Evolutionary conservation across 2,329 filamentous ascomycete genomes (phyloP).

Genomic region (Trichoderma brevicompactum): DNA sequence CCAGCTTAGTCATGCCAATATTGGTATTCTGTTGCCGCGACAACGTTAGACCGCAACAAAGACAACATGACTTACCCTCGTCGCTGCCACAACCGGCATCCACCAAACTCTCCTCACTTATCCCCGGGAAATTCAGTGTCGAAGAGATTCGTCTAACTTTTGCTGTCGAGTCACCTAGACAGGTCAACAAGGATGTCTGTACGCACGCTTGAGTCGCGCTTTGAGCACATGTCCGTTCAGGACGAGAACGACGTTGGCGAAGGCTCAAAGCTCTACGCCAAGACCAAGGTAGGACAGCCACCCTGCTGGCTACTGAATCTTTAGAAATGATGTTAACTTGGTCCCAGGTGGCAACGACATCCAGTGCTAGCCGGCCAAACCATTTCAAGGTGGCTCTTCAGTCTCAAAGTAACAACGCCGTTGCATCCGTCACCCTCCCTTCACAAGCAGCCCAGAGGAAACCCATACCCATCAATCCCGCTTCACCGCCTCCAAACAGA

Average conservation of each 20-base stretch:
- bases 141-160: neutral
- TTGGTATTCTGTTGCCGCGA: conserved; percentile 8
- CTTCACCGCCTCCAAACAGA: conserved; percentile 53
- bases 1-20: neutral
- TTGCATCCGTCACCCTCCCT: conserved; percentile 68
- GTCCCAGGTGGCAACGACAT: conserved; percentile 33
- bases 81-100: conserved; percentile 13
- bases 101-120: conserved; percentile 20
- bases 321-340: neutral
- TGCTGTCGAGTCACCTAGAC: neutral
- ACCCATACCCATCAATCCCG: conserved; percentile 39
- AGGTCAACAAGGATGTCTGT: conserved; percentile 62
- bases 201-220: conserved; percentile 79
- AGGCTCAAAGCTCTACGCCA: conserved; percentile 62
- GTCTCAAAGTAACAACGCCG: conserved; percentile 70
- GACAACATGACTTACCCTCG: conserved; percentile 16
- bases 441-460: conserved; percentile 66
- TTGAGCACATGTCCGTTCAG: conserved; percentile 86
- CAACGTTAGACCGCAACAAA: conserved; percentile 26
- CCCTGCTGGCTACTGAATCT: neutral
- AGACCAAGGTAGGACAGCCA: conserved; percentile 69
- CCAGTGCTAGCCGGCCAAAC: conserved; percentile 68
- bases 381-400: conserved; percentile 86
- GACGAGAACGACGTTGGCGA: conserved; percentile 78
- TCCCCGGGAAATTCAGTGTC: conserved; percentile 9